A percentile compares a stretch with the other conserved stretches of the same genome.
Conservation (phyloP, 345 rosid genomes). For the Erodium maritimum region DNA sequence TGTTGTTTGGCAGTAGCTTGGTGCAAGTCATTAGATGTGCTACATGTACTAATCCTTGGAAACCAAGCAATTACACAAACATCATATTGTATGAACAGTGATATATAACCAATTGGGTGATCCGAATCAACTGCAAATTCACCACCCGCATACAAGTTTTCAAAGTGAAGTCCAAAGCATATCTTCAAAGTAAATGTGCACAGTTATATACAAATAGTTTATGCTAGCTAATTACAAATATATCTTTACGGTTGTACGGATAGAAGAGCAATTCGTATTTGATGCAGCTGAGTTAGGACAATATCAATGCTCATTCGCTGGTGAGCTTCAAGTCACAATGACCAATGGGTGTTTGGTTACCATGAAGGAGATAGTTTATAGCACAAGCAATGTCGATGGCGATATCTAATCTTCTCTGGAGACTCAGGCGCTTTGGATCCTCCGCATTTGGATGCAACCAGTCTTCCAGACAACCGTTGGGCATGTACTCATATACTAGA, state of each 20-base stretch:
- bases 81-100: not conserved
- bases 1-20: constrained; percentile 27
- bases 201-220: too few relatives aligned
- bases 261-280: too few relatives aligned
- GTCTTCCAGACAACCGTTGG: not conserved
- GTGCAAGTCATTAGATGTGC: constrained; percentile 38
- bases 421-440: not conserved
- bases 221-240: too few relatives aligned
- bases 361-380: constrained; percentile 2
- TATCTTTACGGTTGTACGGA: too few relatives aligned
- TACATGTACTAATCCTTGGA: constrained; percentile 41
- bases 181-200: too few relatives aligned
- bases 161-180: constrained; percentile 80
- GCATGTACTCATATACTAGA: not conserved
- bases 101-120: not conserved
- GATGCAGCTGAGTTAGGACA: not conserved
- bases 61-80: constrained; percentile 38
- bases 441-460: not conserved
- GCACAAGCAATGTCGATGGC: not conserved
- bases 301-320: not conserved
- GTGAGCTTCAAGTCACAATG: not conserved
- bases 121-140: constrained; percentile 9
- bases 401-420: not conserved
- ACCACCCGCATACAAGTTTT: constrained; percentile 57
- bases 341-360: fast-evolving